Conservation (phyloP, 2,329 filamentous ascomycete species). For the Penicillium sclerotigenum region DNA sequence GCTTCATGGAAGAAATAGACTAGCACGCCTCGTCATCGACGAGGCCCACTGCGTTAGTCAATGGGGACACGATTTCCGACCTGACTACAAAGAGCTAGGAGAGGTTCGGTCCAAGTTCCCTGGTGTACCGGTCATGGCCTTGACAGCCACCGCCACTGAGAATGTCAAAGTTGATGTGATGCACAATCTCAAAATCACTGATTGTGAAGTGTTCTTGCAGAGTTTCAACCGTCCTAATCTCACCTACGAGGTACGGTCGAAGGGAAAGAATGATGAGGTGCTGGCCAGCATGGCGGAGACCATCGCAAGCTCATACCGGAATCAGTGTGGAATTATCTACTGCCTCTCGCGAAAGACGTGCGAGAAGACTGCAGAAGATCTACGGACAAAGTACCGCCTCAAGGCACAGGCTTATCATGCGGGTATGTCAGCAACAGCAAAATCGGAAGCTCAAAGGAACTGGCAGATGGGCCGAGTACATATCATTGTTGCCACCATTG, state of each 20-base stretch:
- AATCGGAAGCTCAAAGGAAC: constrained; percentile 66
- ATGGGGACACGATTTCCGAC: constrained; percentile 97
- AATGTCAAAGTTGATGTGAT: constrained; percentile 91
- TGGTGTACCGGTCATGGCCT: constrained; percentile 83
- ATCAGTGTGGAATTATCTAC: constrained; percentile 86
- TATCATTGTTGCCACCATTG: constrained; percentile 95
- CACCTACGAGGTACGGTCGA: constrained; percentile 77
- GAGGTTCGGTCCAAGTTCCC: constrained; percentile 69
- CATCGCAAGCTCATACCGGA: constrained; percentile 67
- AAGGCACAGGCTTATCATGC: constrained; percentile 84
- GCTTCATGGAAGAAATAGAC: constrained; percentile 66
- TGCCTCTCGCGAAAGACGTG: constrained; percentile 81
- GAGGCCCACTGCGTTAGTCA: constrained; percentile 99
- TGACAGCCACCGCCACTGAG: constrained; percentile 91
- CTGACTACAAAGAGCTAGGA: constrained; percentile 87
- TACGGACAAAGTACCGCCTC: constrained; percentile 62
- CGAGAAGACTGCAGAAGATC: constrained; percentile 71
- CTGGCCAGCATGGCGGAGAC: constrained; percentile 53
- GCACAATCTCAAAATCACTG: constrained; percentile 78
- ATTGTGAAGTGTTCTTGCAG: constrained; percentile 77
- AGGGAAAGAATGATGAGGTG: constrained; percentile 59
- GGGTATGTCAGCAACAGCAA: constrained; percentile 64
- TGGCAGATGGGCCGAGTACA: constrained; percentile 81
- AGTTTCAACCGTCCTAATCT: constrained; percentile 98
- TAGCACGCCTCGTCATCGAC: constrained; percentile 92